Evolutionary conservation across 2,329 filamentous ascomycete genomes (phyloP), one percentile per base, ranked within the genome.

Genomic region (Nigrospora sphaerica): DNA sequence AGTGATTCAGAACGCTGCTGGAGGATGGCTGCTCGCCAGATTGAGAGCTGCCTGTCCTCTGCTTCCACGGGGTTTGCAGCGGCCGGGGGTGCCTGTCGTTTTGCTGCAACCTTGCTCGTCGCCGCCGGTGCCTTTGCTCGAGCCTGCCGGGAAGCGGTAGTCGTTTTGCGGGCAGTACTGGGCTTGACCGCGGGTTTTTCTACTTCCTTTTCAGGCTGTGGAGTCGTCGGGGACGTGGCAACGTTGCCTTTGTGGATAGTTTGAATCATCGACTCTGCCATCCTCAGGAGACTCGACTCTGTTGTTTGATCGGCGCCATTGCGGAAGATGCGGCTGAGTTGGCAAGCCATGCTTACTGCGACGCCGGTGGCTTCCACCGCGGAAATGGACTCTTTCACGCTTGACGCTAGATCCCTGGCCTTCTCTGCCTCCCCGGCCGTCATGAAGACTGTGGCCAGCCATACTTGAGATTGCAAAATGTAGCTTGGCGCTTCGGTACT

Each of bases 401-500:
- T 71, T 6, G 73, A 67, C 3, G 80, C 69, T n/a, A 77, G 65
- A 19, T 76, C 69, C 1, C 75, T 64, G 1, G 85, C 79, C 49
- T 80, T 78, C 1, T 78, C 69, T 3, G 82, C 62, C 44, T 81
- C 72, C 18, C 78, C 77, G n/a, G 78, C 78, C 49, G 72, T 76
- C 41, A 77, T 64, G 49, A 72, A 77, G n/a, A 81, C 65, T 2
- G 70, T 74, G 1, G 76, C 78, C 13, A 75, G 67, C 72, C 78
- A 78, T 5, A 73, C 69, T 4, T 74, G 70, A 9, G 75, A 74
- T 51, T 80, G 73, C 0, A 77, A 74, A 37, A 71, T 65, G 55
- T 78, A 77, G 12, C 83, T 73, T 33, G 77, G 72, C 0, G 86
- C 83, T 41, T 77, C 72, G 10, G 86, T 78, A n/a, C 77, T 80